These are phyloP conservation scores for Musa schizocarpa DNA, from an alignment of 176 grass and related monocot genomes.

Conservation along the genomic window DNA sequence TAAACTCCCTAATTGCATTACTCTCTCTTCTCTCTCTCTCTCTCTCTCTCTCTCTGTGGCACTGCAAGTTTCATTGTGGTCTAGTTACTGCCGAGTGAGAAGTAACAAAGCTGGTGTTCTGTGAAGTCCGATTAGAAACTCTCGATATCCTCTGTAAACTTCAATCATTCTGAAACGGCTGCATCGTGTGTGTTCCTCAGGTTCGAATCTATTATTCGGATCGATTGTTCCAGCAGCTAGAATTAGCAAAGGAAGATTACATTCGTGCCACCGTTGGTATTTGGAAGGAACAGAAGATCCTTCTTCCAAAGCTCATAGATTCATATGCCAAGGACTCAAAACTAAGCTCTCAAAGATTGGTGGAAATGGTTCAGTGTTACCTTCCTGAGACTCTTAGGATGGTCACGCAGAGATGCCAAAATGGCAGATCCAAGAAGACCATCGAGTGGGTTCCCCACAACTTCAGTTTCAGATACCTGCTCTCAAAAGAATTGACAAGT, in stretches of 20 bases:
- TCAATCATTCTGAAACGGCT: too few species aligned
- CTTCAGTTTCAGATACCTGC: constrained; percentile 9
- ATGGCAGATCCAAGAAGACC: background rate
- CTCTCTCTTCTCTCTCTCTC: background rate
- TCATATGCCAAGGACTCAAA: constrained; percentile 8
- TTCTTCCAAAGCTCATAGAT: constrained; percentile 9
- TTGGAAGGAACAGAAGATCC: constrained; percentile 19
- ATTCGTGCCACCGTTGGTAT: constrained; percentile 4
- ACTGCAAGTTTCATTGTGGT: background rate
- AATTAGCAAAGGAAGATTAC: constrained; percentile 12
- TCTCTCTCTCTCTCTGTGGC: background rate
- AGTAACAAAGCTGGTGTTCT: too few species aligned
- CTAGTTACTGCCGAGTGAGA: too few species aligned
- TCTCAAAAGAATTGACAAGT: background rate
- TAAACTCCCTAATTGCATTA: constrained; percentile 1
- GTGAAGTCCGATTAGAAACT: too few species aligned
- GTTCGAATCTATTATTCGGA: constrained; percentile 1
- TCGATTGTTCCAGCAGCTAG: constrained; percentile 10
- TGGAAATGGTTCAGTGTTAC: constrained; percentile 1
- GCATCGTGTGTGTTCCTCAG: background rate
- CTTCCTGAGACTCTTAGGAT: constrained; percentile 11
- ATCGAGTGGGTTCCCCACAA: constrained; percentile 14
- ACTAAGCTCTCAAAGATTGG: constrained; percentile 2
- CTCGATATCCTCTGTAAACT: too few species aligned
- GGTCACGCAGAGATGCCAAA: constrained; percentile 12